These are phyloP conservation scores for Aureobasidium musti DNA, from an alignment of 2,329 filamentous ascomycete species.

Conservation along the genomic window DNA sequence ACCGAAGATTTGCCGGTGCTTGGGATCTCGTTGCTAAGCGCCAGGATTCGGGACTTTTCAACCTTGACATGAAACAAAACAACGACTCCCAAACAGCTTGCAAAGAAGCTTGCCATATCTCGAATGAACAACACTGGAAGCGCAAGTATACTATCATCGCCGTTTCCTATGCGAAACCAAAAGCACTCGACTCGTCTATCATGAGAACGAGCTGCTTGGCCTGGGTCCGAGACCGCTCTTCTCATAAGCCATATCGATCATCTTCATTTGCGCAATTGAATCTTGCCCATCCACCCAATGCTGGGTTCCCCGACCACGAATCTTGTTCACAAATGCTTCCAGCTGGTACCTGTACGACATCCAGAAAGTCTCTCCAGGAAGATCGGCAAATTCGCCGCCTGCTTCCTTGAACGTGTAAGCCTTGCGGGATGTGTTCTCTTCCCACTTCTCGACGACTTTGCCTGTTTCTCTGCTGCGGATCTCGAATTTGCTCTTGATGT, in stretches of 20 bases:
- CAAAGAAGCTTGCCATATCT: too few relatives aligned
- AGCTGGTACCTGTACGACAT: constrained; percentile 43
- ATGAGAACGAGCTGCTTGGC: neutral
- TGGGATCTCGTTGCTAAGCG: too few relatives aligned
- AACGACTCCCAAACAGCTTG: too few relatives aligned
- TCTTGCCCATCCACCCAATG: constrained; percentile 41
- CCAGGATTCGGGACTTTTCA: too few relatives aligned
- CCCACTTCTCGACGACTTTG: neutral
- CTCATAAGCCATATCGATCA: constrained; percentile 42
- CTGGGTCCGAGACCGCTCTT: constrained; percentile 35
- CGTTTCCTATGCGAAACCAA: neutral
- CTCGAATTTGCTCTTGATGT: neutral
- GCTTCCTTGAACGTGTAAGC: neutral
- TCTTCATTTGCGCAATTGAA: constrained; percentile 42
- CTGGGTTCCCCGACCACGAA: constrained; percentile 38
- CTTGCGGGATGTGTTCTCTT: neutral
- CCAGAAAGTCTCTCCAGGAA: constrained; percentile 34
- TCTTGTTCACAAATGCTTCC: constrained; percentile 42
- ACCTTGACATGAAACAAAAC: too few relatives aligned
- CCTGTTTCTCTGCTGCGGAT: neutral
- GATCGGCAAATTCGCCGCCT: neutral
- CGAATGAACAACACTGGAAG: neutral
- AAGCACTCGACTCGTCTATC: neutral
- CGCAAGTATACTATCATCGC: neutral
- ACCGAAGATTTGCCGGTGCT: too few relatives aligned